These are phyloP conservation scores for Senna siamea DNA, from an alignment of 306 rosid species.

Conservation along the genomic window DNA sequence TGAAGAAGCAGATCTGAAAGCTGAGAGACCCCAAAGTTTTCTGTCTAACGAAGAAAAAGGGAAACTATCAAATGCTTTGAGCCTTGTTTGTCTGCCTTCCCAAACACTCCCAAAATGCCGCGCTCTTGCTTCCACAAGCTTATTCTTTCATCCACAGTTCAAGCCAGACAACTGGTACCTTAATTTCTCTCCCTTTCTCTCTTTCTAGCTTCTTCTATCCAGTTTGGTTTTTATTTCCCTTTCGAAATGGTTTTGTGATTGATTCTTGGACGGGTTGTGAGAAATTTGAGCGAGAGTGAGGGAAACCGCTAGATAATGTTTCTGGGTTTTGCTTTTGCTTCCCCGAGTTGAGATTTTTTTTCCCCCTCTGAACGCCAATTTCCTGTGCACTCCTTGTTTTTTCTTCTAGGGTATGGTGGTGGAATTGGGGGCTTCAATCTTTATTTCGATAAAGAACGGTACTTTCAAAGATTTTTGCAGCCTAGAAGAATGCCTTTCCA, in stretches of 20 bases:
- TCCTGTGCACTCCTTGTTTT: background rate
- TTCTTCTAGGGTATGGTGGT: conserved; percentile 25
- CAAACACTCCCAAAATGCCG: conserved; percentile 56
- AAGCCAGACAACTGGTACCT: conserved; percentile 76
- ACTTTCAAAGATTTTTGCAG: background rate
- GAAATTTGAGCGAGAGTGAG: conserved; percentile 37
- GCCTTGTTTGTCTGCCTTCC: conserved; percentile 31
- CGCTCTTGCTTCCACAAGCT: conserved; percentile 84
- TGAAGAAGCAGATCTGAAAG: conserved; percentile 59
- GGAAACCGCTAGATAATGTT: conserved; percentile 9
- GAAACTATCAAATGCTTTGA: conserved; percentile 38
- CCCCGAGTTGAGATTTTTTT: conserved; percentile 31
- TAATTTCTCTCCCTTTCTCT: conserved; percentile 37
- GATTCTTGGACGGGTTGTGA: conserved; percentile 9
- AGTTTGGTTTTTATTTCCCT: background rate
- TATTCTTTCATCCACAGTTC: conserved; percentile 67
- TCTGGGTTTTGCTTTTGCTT: conserved; percentile 18
- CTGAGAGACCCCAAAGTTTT: conserved; percentile 35
- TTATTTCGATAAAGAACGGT: background rate
- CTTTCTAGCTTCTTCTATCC: background rate
- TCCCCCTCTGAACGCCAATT: background rate
- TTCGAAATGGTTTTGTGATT: conserved; percentile 20
- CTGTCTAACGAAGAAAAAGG: conserved; percentile 31
- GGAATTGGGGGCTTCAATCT: background rate
- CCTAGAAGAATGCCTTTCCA: background rate